phyloP scores from a whole-genome alignment of 2,329 filamentous ascomycete species.

The Paracorniculantispora psalliotae region DNA sequence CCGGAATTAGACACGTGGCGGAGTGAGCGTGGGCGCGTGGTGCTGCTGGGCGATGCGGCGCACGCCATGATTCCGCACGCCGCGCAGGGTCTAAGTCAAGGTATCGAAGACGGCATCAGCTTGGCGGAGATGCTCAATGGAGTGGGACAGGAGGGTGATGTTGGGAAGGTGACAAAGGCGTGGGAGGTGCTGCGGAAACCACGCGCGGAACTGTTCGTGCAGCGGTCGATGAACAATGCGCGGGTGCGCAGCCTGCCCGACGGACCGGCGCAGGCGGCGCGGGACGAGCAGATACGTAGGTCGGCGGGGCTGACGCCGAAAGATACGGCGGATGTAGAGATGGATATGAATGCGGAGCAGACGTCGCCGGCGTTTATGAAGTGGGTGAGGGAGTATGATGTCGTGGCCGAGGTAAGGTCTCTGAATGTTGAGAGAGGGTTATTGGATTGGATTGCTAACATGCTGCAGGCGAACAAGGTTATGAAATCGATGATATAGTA shows the following conservation, averaged over 20 bases:
- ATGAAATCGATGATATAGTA: too few relatives aligned
- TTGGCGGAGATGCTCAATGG: background rate
- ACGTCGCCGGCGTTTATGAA: conserved; percentile 9
- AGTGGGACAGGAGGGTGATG: background rate
- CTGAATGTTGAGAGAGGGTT: background rate
- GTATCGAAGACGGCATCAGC: conserved; percentile 11
- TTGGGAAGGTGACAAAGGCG: background rate
- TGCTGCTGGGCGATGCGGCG: conserved; percentile 12
- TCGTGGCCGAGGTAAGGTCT: conserved; percentile 9
- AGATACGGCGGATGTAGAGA: background rate
- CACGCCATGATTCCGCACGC: conserved; percentile 14
- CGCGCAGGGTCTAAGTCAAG: conserved; percentile 12
- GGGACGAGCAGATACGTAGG: background rate
- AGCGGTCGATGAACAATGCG: conserved; percentile 10
- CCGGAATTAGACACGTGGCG: conserved; percentile 2
- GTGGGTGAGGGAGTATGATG: conserved; percentile 14
- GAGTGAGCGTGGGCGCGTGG: conserved; percentile 3
- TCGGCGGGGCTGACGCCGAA: background rate
- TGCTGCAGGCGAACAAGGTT: background rate
- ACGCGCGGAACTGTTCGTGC: conserved; percentile 8
- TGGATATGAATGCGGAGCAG: conserved; percentile 10
- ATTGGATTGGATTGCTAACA: background rate
- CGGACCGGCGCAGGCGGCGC: background rate
- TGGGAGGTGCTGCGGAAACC: conserved; percentile 8
- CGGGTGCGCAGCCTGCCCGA: conserved; percentile 8